Base-by-base conservation (phyloP, 768 basidiomycete species). In the Fomitopsis serialis region DNA sequence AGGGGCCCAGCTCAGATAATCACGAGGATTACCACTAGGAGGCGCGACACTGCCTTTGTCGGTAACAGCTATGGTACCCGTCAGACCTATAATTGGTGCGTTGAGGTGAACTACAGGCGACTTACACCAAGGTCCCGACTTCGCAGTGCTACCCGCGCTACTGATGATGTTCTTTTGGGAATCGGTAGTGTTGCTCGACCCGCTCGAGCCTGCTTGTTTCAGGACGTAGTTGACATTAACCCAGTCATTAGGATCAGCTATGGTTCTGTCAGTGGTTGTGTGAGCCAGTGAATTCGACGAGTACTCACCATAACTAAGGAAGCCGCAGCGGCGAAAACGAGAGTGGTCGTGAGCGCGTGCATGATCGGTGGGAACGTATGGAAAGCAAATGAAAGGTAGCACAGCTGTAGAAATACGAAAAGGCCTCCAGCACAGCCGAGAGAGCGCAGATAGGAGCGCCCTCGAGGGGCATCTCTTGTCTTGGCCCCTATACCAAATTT, bases 1-100 rank as follows among this genome's bases (percentile, higher is more conserved):
- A 2, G 81, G 81, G 17, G 79, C 80, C 74, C 75, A 81, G 55
- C 78, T 80, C 51, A 81, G 61, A 59, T 81, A 82, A 61, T 81
- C 80, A 35, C 70, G 73, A 8, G 63, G 42, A 54, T 80, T 60
- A 2, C 69, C 70, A 55, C 67, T 72, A 1, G 75, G 72, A 23
- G 75, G 66, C 15, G 54, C 46, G 24, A 68, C 59, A 34, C 58
- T 60, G 22, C 64, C 61, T 22, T 65, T 57, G 35, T 69, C 72
- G 29, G 67, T 68, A 32, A 79, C 61, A 48, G 67, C 78, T 77
- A 58, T 35, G 47, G 37, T 17, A 17, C 37, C 27, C 23, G 29
- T 32, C 29, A 32, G 29, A 5, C 29, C 11, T 32, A 48, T n/a
- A 45, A 42, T 50, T n/a, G n/a, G n/a, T n/a, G n/a, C n/a, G n/a